These are phyloP conservation scores for Bassia scoparia DNA, from an alignment of 148 eudicot species.

Conservation along the genomic window DNA sequence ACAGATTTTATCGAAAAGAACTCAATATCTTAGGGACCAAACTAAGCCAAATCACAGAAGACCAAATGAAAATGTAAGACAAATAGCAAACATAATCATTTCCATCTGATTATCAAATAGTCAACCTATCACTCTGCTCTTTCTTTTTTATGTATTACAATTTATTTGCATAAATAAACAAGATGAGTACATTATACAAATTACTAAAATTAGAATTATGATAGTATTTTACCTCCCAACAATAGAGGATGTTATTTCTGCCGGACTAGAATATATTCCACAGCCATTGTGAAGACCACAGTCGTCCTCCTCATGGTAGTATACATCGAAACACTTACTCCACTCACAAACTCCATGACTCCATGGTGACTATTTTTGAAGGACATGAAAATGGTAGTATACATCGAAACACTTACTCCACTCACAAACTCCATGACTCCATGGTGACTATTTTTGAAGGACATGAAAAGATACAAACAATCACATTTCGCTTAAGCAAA, in stretches of 20 bases:
- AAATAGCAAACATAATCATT: slow-evolving; percentile 5
- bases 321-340: slow-evolving; percentile 87
- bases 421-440: slow-evolving; percentile 86
- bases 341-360: slow-evolving; percentile 81
- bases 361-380: no score
- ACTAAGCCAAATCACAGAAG: no score
- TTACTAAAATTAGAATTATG: neutral
- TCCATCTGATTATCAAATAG: neutral
- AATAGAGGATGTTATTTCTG: slow-evolving; percentile 59
- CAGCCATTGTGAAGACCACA: slow-evolving; percentile 72
- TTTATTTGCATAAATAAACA: neutral
- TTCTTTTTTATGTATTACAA: neutral
- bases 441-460: slow-evolving; percentile 63
- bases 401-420: slow-evolving; percentile 87
- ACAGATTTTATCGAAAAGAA: no score
- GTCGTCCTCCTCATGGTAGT: slow-evolving; percentile 84
- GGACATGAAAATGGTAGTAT: slow-evolving; percentile 86
- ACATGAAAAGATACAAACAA: slow-evolving; percentile 25
- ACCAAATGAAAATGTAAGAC: no score
- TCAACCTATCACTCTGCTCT: no score
- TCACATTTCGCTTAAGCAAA: slow-evolving; percentile 21
- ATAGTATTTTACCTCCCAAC: slow-evolving; percentile 54
- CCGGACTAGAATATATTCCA: slow-evolving; percentile 56
- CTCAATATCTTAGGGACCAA: no score
- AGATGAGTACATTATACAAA: slow-evolving; percentile 11